Percentiles rank a stretch among this genome's conserved stretches.
Evolutionary conservation across 495 filamentous ascomycete genomes (phyloP).

Genomic region (Xylona heveae): DNA sequence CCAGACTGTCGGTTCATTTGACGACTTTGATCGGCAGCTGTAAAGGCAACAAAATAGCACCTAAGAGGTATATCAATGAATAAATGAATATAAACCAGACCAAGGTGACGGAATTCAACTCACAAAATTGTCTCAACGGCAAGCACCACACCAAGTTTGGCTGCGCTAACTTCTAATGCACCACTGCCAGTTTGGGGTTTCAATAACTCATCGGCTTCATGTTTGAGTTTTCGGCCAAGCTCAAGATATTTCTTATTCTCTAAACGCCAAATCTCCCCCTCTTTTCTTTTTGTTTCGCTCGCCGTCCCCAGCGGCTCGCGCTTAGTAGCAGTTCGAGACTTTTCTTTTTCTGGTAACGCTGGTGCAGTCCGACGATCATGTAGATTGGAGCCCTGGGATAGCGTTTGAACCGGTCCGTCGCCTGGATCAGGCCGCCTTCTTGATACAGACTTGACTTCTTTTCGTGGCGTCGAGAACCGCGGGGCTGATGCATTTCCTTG

Average conservation of each 20-base stretch:
- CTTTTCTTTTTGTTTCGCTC: slow-evolving; percentile 8
- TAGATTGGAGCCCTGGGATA: too few species aligned
- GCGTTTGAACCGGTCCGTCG: too few species aligned
- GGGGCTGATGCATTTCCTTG: too few species aligned
- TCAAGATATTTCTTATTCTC: slow-evolving; percentile 22
- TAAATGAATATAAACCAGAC: not conserved
- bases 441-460: too few species aligned
- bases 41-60: slow-evolving; percentile 27
- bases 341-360: too few species aligned
- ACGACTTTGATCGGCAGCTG: slow-evolving; percentile 23
- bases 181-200: slow-evolving; percentile 14
- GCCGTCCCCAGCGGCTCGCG: too few species aligned
- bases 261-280: slow-evolving; percentile 22
- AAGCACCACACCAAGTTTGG: slow-evolving; percentile 22
- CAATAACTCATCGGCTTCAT: slow-evolving; percentile 18
- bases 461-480: too few species aligned
- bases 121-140: slow-evolving; percentile 24
- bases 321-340: too few species aligned
- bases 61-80: not conserved
- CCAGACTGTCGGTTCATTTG: slow-evolving; percentile 15
- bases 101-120: slow-evolving; percentile 1
- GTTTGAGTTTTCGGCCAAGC: slow-evolving; percentile 26
- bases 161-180: slow-evolving; percentile 12
- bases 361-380: too few species aligned
- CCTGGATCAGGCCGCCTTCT: too few species aligned